Conservation (phyloP, 192 early-diverging fungal genomes). For the Glomus cerebriforme region DNA sequence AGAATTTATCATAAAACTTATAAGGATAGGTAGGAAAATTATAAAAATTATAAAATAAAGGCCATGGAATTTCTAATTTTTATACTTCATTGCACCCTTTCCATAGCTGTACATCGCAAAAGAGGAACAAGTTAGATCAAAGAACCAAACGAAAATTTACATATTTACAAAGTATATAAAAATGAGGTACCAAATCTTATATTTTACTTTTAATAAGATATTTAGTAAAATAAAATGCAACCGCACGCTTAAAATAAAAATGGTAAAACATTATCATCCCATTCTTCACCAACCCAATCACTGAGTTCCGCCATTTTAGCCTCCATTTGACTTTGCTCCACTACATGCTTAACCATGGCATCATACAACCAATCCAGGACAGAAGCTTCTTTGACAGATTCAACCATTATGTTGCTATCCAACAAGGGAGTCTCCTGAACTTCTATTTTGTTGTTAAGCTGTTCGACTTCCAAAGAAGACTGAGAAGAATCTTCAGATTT, state of each 20-base stretch:
- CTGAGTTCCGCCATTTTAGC: constrained; percentile 23
- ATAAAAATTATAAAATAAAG: neutral
- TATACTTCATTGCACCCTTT: neutral
- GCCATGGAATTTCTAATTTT: neutral
- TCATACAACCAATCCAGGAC: constrained; percentile 33
- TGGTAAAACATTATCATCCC: constrained; percentile 32
- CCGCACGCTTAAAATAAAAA: constrained; percentile 24
- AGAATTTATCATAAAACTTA: neutral
- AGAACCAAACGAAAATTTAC: neutral
- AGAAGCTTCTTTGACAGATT: constrained; percentile 26
- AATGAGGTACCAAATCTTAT: neutral
- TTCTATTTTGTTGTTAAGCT: neutral
- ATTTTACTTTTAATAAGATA: neutral
- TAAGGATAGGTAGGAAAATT: too few relatives aligned
- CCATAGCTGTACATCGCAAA: neutral
- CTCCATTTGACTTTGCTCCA: constrained; percentile 28
- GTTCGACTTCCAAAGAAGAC: neutral
- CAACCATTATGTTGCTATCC: constrained; percentile 17
- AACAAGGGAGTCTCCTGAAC: neutral
- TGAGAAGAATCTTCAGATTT: neutral
- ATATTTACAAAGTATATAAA: neutral
- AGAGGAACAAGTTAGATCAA: neutral
- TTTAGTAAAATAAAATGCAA: neutral
- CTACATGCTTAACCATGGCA: constrained; percentile 23
- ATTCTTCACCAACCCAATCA: constrained; percentile 33